Percentiles rank a stretch among this genome's conserved stretches.
phyloP scores from a whole-genome alignment of 768 basidiomycete genomes.

The Lactifluus echinatus region DNA sequence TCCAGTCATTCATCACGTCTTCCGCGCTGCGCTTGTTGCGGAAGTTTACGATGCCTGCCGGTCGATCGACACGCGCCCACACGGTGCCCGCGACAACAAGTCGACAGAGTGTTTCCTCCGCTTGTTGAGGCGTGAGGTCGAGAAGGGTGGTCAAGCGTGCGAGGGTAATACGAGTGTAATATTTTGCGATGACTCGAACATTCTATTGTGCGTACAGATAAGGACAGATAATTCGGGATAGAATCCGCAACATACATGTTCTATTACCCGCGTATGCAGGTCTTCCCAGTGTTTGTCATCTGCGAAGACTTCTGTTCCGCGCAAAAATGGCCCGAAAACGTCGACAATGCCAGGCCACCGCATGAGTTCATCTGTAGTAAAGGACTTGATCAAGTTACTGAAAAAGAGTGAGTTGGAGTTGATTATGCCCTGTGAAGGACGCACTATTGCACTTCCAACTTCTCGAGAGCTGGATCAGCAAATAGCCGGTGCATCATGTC shows the following conservation, averaged over 20 bases:
- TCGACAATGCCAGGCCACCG: slow-evolving; percentile 91
- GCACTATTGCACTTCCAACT: slow-evolving; percentile 79
- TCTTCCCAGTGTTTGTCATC: slow-evolving; percentile 85
- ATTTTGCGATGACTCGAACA: slow-evolving; percentile 86
- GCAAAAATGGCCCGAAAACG: slow-evolving; percentile 79
- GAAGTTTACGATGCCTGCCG: slow-evolving; percentile 84
- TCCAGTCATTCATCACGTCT: slow-evolving; percentile 98
- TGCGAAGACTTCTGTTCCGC: slow-evolving; percentile 73
- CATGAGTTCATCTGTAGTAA: slow-evolving; percentile 89
- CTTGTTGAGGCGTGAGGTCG: slow-evolving; percentile 71
- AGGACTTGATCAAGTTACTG: slow-evolving; percentile 91
- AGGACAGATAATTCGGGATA: background rate
- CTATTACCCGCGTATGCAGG: slow-evolving; percentile 89
- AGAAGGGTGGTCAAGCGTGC: slow-evolving; percentile 76
- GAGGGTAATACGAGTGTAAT: slow-evolving; percentile 91
- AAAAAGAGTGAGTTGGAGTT: slow-evolving; percentile 18
- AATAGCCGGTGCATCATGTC: slow-evolving; percentile 91
- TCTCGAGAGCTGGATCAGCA: slow-evolving; percentile 66
- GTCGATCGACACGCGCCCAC: slow-evolving; percentile 91
- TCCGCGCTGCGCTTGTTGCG: slow-evolving; percentile 73
- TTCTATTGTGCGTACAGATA: slow-evolving; percentile 48
- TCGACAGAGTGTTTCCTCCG: slow-evolving; percentile 82
- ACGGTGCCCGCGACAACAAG: slow-evolving; percentile 89
- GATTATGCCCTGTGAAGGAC: slow-evolving; percentile 18
- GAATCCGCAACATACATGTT: slow-evolving; percentile 61